phyloP scores from a whole-genome alignment of 768 basidiomycete species.

The Chalciporus chontae region DNA sequence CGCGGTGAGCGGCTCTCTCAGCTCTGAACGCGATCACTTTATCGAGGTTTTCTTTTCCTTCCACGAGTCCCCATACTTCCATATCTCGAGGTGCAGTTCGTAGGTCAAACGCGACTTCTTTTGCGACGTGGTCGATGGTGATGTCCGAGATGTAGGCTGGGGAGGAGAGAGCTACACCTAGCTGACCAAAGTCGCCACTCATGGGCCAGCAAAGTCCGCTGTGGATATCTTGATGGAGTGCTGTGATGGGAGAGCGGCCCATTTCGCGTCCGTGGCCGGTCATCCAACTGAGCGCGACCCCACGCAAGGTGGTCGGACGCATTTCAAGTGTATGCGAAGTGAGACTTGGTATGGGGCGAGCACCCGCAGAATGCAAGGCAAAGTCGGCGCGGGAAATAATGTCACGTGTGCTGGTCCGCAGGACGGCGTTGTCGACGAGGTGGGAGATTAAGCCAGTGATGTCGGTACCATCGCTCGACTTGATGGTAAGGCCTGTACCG shows the following conservation, averaged over 20 bases:
- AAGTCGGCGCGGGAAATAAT: conserved; percentile 79
- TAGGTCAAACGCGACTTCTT: conserved; percentile 78
- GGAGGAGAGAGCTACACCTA: conserved; percentile 76
- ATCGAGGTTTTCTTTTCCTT: conserved; percentile 66
- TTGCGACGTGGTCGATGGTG: conserved; percentile 84
- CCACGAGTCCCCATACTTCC: conserved; percentile 90
- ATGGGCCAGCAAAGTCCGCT: conserved; percentile 96
- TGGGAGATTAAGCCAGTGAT: conserved; percentile 64
- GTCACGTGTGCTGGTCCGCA: conserved; percentile 67
- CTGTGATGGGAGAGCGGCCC: conserved; percentile 82
- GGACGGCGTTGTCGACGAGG: conserved; percentile 75
- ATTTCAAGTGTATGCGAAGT: conserved; percentile 80
- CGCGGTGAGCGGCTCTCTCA: conserved; percentile 37
- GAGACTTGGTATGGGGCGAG: conserved; percentile 71
- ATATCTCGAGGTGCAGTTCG: conserved; percentile 79
- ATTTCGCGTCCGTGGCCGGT: conserved; percentile 60
- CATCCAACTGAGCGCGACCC: conserved; percentile 50
- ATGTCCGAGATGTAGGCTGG: conserved; percentile 58
- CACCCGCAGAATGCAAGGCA: conserved; percentile 82
- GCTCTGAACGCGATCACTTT: conserved; percentile 57
- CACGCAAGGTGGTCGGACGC: conserved; percentile 45
- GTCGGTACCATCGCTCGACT: conserved; percentile 72
- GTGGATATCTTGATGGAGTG: conserved; percentile 80
- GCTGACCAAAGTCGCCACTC: conserved; percentile 67
- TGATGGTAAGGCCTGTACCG: conserved; percentile 56